These are phyloP conservation scores for Ophiostoma piceae DNA, from an alignment of 2,329 filamentous ascomycete species.

Conservation along the genomic window DNA sequence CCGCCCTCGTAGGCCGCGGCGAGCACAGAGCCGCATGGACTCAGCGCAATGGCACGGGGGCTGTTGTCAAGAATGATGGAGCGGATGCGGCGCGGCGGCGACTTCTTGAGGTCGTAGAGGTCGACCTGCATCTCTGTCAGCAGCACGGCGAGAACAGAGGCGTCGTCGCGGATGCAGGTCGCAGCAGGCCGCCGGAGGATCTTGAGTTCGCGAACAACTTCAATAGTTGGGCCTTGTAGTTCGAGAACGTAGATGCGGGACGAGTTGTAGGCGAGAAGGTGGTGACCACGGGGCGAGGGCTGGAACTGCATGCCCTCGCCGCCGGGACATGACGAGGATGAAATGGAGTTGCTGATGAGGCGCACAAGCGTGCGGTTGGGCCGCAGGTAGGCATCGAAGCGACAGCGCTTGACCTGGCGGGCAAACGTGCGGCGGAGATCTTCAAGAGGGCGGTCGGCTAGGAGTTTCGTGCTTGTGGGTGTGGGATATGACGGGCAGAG, in stretches of 20 bases:
- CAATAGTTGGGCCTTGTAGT: conserved; percentile 53
- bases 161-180: conserved; percentile 74
- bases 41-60: conserved; percentile 72
- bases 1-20: conserved; percentile 81
- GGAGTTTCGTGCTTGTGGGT: conserved; percentile 38
- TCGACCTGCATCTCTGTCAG: conserved; percentile 80
- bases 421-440: conserved; percentile 61
- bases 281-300: conserved; percentile 68
- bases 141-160: conserved; percentile 68
- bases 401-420: conserved; percentile 66
- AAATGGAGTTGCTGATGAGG: conserved; percentile 76
- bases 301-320: conserved; percentile 83
- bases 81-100: conserved; percentile 64
- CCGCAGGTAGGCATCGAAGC: conserved; percentile 70
- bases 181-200: conserved; percentile 69
- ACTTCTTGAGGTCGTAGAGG: conserved; percentile 65
- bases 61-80: conserved; percentile 73
- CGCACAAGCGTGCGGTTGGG: conserved; percentile 68
- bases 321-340: conserved; percentile 74
- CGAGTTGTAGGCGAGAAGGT: conserved; percentile 76
- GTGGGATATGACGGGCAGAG: conserved; percentile 54
- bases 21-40: conserved; percentile 73
- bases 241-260: conserved; percentile 78
- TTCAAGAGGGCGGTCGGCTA: conserved; percentile 46
- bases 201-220: conserved; percentile 72